Conservation (phyloP, 192 early-diverging fungal genomes). For the Coemansia sp. region DNA sequence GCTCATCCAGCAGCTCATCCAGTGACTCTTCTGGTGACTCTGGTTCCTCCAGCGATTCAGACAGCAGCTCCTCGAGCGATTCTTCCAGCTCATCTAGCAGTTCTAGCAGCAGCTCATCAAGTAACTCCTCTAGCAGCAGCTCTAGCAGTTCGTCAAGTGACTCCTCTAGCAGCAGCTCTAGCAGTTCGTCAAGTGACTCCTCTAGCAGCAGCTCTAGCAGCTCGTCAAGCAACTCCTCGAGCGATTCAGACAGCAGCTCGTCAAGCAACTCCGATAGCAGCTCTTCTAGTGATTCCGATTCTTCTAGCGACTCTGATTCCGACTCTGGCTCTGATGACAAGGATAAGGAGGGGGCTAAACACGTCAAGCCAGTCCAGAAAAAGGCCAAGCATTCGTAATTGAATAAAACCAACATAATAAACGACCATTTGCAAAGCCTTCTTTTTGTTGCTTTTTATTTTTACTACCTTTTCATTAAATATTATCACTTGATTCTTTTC, state of each 20-base stretch:
- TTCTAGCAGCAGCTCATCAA: conserved; percentile 12
- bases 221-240: conserved; percentile 13
- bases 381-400: conserved; percentile 6
- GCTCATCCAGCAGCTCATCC: conserved; percentile 16
- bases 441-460: not conserved
- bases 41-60: not conserved
- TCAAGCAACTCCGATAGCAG: not conserved
- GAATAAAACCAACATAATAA: not conserved
- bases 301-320: not conserved
- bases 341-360: not conserved
- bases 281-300: conserved; percentile 8
- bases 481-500: no score
- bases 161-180: not conserved
- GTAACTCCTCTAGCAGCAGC: not conserved
- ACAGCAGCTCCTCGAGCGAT: conserved; percentile 4
- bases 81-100: not conserved
- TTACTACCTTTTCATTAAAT: not conserved
- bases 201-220: conserved; percentile 12
- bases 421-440: not conserved
- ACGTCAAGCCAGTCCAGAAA: conserved; percentile 28
- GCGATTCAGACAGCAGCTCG: conserved; percentile 9
- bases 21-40: not conserved
- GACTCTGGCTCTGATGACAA: conserved; percentile 8
- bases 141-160: not conserved
- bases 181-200: conserved; percentile 8